These are phyloP conservation scores for Vitis riparia DNA, from an alignment of 164 flowering plant species.

Conservation along the genomic window DNA sequence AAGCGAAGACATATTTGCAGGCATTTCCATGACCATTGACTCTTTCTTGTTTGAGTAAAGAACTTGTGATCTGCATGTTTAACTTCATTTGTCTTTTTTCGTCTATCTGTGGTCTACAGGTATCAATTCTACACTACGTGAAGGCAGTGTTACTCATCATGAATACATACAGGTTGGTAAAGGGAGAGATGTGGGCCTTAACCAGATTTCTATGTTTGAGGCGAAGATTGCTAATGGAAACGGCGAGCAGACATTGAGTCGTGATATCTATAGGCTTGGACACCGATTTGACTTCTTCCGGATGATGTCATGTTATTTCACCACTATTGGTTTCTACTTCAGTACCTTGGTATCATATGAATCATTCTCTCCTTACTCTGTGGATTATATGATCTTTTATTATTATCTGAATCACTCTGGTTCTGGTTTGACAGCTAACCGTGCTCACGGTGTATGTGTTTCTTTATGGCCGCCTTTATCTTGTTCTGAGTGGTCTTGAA, in stretches of 20 bases:
- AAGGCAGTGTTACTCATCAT: conserved; percentile 67
- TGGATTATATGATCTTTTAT: neutral
- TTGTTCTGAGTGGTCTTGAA: conserved; percentile 68
- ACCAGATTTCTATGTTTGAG: conserved; percentile 67
- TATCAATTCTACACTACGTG: conserved; percentile 71
- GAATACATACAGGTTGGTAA: conserved; percentile 78
- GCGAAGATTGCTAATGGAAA: conserved; percentile 74
- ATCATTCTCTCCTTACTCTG: neutral
- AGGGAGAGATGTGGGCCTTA: conserved; percentile 74
- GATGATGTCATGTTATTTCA: conserved; percentile 64
- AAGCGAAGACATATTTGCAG: conserved; percentile 73
- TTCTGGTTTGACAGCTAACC: conserved; percentile 42
- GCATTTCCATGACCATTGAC: conserved; percentile 17
- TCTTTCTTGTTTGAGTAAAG: too few relatives aligned
- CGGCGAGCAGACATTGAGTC: conserved; percentile 69
- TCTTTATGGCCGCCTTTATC: conserved; percentile 68
- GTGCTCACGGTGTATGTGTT: conserved; percentile 58
- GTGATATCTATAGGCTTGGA: conserved; percentile 68
- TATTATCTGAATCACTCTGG: neutral
- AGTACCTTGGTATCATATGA: conserved; percentile 51
- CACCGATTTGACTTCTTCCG: conserved; percentile 75
- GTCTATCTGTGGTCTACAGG: conserved; percentile 27
- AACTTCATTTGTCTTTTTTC: neutral
- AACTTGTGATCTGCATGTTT: too few relatives aligned
- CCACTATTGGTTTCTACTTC: conserved; percentile 65